phyloP scores from a whole-genome alignment of 306 rosid species.

The Styphnolobium japonicum region DNA sequence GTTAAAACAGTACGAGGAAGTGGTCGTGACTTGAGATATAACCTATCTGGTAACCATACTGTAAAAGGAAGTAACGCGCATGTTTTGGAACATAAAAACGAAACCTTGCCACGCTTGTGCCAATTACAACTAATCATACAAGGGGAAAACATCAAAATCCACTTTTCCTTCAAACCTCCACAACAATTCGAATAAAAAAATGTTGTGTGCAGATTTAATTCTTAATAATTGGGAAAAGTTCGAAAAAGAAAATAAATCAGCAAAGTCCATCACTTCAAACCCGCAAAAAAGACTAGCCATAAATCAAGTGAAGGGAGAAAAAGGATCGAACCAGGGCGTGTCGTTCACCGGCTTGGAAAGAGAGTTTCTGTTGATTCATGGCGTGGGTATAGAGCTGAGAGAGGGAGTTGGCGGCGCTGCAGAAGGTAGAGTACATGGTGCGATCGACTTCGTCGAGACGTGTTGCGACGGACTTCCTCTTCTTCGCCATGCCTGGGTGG shows the following conservation, averaged over 20 bases:
- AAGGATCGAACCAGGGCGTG: slow-evolving; percentile 89
- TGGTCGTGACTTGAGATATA: background rate
- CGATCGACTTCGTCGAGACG: slow-evolving; percentile 97
- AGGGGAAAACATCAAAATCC: background rate
- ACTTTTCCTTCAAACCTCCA: background rate
- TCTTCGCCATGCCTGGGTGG: no score
- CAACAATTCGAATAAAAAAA: background rate
- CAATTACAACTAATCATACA: background rate
- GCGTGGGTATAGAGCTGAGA: slow-evolving; percentile 91
- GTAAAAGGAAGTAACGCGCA: background rate
- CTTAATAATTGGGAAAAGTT: background rate
- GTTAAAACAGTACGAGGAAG: background rate
- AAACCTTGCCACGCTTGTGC: no score
- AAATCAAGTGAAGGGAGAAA: background rate
- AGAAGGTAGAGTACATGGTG: slow-evolving; percentile 86
- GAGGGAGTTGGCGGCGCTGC: slow-evolving; percentile 94
- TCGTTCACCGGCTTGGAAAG: slow-evolving; percentile 98
- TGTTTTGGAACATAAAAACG: background rate
- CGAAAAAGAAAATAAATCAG: background rate
- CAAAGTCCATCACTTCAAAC: background rate
- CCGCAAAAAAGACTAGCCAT: background rate
- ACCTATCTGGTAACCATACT: background rate
- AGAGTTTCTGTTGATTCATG: slow-evolving; percentile 82
- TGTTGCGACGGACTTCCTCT: slow-evolving; percentile 62
- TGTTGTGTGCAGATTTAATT: background rate